phyloP scores from a whole-genome alignment of 768 basidiomycete genomes.

The Suillus clintonianus region DNA sequence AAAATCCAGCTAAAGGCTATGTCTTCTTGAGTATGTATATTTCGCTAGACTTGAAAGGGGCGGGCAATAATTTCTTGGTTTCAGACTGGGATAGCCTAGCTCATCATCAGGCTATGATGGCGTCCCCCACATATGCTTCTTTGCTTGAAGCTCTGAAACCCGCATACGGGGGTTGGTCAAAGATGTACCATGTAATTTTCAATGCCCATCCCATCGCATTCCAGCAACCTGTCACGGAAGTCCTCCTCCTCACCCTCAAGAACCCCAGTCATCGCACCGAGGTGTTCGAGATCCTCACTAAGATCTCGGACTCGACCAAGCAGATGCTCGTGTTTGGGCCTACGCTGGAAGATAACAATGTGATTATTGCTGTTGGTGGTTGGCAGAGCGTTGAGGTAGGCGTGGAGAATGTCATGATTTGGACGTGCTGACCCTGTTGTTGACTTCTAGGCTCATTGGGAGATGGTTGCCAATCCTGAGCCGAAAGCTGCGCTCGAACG shows the following conservation, averaged over 20 bases:
- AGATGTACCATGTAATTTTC: slow-evolving; percentile 25
- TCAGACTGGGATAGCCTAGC: slow-evolving; percentile 29
- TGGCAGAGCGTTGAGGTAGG: slow-evolving; percentile 28
- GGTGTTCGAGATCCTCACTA: slow-evolving; percentile 12
- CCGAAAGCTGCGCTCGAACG: slow-evolving; percentile 2
- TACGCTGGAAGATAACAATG: slow-evolving; percentile 20
- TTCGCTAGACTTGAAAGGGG: not conserved
- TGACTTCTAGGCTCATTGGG: slow-evolving; percentile 15
- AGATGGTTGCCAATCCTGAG: slow-evolving; percentile 9
- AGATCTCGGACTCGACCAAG: slow-evolving; percentile 12
- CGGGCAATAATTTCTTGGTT: not conserved
- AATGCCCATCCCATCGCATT: slow-evolving; percentile 15
- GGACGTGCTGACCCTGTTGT: not conserved
- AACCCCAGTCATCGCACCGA: slow-evolving; percentile 19
- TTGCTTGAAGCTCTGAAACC: slow-evolving; percentile 9
- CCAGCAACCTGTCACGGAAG: slow-evolving; percentile 23
- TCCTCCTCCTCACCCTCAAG: slow-evolving; percentile 22
- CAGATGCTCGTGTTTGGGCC: slow-evolving; percentile 21
- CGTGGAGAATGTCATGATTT: not conserved
- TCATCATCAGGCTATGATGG: slow-evolving; percentile 17
- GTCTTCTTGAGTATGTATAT: slow-evolving; percentile 18
- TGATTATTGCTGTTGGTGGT: slow-evolving; percentile 18
- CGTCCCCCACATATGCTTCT: not conserved
- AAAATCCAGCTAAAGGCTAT: slow-evolving; percentile 14
- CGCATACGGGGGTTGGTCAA: slow-evolving; percentile 2